These are phyloP conservation scores for Lasiosphaeria miniovina DNA, from an alignment of 495 filamentous ascomycete species.

Conservation along the genomic window DNA sequence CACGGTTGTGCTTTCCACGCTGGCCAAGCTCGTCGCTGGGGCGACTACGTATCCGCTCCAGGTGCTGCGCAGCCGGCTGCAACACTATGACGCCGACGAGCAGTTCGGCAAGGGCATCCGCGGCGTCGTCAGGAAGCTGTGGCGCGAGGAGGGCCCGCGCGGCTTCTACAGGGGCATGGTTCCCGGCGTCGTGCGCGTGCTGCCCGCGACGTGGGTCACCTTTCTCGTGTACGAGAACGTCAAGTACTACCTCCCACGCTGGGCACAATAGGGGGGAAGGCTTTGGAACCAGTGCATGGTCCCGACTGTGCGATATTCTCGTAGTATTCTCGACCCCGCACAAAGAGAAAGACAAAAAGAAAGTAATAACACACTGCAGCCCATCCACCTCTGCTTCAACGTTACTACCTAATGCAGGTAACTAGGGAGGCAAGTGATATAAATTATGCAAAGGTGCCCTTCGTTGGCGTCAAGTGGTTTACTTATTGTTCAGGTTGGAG, in stretches of 20 bases:
- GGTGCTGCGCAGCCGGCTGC: slow-evolving; percentile 80
- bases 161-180: slow-evolving; percentile 94
- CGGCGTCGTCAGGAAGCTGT: slow-evolving; percentile 72
- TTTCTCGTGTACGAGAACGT: slow-evolving; percentile 97
- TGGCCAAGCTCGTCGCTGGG: slow-evolving; percentile 85
- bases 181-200: slow-evolving; percentile 80
- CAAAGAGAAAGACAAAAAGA: too few relatives aligned
- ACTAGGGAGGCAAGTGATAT: too few relatives aligned
- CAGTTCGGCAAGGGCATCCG: slow-evolving; percentile 63
- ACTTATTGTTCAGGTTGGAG: too few relatives aligned
- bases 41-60: slow-evolving; percentile 91
- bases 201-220: slow-evolving; percentile 96
- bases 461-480: too few relatives aligned
- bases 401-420: too few relatives aligned
- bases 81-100: slow-evolving; percentile 76
- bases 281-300: too few relatives aligned
- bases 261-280: slow-evolving; percentile 14
- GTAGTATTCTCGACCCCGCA: too few relatives aligned
- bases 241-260: slow-evolving; percentile 60
- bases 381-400: too few relatives aligned
- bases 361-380: too few relatives aligned
- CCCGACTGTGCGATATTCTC: too few relatives aligned
- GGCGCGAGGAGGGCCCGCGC: slow-evolving; percentile 69
- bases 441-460: too few relatives aligned
- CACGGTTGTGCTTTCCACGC: slow-evolving; percentile 69